Percentiles rank a stretch among this genome's conserved stretches.
These are phyloP conservation scores for Ballota nigra DNA, from an alignment of 257 asterid species.

Conservation along the genomic window DNA sequence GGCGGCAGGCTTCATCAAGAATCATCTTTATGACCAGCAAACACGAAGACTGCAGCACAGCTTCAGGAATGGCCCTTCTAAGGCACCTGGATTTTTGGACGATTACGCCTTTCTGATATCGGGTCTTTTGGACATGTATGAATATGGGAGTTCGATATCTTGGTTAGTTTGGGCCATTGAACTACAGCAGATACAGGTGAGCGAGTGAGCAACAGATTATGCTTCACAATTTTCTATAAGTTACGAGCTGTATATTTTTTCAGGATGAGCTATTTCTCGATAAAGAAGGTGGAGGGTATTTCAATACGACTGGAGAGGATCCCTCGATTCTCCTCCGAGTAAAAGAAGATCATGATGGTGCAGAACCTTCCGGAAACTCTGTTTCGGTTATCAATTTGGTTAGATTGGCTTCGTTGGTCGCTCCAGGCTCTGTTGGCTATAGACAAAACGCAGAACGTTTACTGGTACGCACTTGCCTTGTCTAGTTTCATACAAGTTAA, in stretches of 20 bases:
- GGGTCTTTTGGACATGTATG: constrained; percentile 75
- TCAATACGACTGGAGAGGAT: constrained; percentile 81
- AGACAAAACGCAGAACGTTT: constrained; percentile 60
- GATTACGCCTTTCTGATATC: constrained; percentile 85
- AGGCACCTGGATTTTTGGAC: constrained; percentile 91
- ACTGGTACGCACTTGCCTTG: constrained; percentile 44
- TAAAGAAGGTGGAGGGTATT: constrained; percentile 86
- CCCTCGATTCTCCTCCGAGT: constrained; percentile 89
- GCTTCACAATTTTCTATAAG: not conserved
- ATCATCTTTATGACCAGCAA: constrained; percentile 60
- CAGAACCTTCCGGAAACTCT: constrained; percentile 96
- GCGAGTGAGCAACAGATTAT: constrained; percentile 20
- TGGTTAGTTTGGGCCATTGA: constrained; percentile 94
- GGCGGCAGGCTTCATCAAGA: constrained; percentile 76
- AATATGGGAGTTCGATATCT: constrained; percentile 66
- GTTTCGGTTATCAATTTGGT: constrained; percentile 74
- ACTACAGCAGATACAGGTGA: constrained; percentile 75
- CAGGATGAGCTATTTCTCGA: constrained; percentile 92
- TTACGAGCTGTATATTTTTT: not conserved
- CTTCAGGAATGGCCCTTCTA: constrained; percentile 83
- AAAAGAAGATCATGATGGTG: constrained; percentile 96
- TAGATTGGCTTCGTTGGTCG: constrained; percentile 67
- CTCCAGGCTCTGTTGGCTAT: constrained; percentile 50
- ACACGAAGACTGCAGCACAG: constrained; percentile 72
- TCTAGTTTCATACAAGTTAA: too few species aligned